These are phyloP conservation scores for Pythium sukuiense DNA, from an alignment of 352 stramenopile genomes.

Conservation along the genomic window DNA sequence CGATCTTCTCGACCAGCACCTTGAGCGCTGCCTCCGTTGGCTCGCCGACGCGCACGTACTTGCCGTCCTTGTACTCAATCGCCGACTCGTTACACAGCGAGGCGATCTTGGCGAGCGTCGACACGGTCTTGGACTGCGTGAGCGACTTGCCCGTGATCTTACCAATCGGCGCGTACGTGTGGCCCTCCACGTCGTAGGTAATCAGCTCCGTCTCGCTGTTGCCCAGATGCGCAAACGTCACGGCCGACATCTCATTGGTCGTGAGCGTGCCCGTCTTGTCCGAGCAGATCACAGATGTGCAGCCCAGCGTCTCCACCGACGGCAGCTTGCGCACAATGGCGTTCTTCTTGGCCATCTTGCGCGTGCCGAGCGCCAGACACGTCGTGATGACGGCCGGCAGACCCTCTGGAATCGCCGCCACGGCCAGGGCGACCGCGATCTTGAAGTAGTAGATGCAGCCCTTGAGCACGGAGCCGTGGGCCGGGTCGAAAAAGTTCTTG, in stretches of 20 bases:
- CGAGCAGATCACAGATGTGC: slow-evolving; percentile 94
- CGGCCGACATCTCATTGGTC: slow-evolving; percentile 97
- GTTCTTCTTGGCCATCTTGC: slow-evolving; percentile 97
- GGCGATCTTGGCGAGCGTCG: slow-evolving; percentile 89
- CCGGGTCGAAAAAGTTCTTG: slow-evolving; percentile 95
- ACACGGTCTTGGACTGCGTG: slow-evolving; percentile 73
- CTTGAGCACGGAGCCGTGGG: slow-evolving; percentile 90
- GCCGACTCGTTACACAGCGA: slow-evolving; percentile 97
- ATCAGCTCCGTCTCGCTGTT: slow-evolving; percentile 69
- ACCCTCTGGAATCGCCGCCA: slow-evolving; percentile 99
- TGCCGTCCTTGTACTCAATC: slow-evolving; percentile 87
- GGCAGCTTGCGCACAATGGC: slow-evolving; percentile 98
- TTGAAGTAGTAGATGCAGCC: slow-evolving; percentile 99
- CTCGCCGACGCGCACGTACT: slow-evolving; percentile 92
- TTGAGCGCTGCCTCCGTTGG: slow-evolving; percentile 97
- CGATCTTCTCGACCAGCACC: slow-evolving; percentile 95
- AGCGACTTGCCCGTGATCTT: slow-evolving; percentile 56
- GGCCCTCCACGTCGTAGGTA: slow-evolving; percentile 92
- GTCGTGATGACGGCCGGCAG: slow-evolving; percentile 98
- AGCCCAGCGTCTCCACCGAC: slow-evolving; percentile 97
- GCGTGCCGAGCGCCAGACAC: slow-evolving; percentile 94
- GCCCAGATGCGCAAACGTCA: slow-evolving; percentile 76
- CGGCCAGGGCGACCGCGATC: slow-evolving; percentile 97
- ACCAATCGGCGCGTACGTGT: slow-evolving; percentile 92
- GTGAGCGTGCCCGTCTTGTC: slow-evolving; percentile 96